These are phyloP conservation scores for Leptographium lundbergii DNA, from an alignment of 2,329 filamentous ascomycete species.

Conservation along the genomic window DNA sequence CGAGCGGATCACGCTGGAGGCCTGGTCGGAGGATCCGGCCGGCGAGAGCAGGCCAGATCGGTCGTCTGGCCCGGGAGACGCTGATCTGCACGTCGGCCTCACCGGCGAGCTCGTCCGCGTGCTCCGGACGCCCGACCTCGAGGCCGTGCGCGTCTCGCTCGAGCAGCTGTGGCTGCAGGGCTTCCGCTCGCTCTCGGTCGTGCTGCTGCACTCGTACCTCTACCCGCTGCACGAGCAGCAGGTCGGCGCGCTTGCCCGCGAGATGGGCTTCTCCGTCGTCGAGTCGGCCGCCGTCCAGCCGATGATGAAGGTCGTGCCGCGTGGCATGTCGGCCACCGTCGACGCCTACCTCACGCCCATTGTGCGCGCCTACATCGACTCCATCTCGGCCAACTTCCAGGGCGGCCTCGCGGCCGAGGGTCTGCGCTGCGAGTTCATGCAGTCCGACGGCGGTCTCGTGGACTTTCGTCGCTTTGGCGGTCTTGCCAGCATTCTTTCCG, in stretches of 20 bases:
- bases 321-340: constrained; percentile 65
- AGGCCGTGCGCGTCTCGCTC: constrained; percentile 44
- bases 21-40: constrained; percentile 75
- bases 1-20: constrained; percentile 81
- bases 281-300: constrained; percentile 67
- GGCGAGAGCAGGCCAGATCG: constrained; percentile 23
- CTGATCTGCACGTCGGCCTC: constrained; percentile 49
- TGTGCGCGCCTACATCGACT: constrained; percentile 60
- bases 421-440: constrained; percentile 72
- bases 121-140: constrained; percentile 46
- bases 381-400: constrained; percentile 69
- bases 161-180: constrained; percentile 56
- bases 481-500: constrained; percentile 72
- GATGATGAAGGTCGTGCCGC: constrained; percentile 74
- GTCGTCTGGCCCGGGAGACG: too few species aligned
- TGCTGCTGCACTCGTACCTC: constrained; percentile 85
- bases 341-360: constrained; percentile 72
- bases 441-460: constrained; percentile 64
- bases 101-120: constrained; percentile 66
- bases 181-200: constrained; percentile 74
- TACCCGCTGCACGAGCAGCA: constrained; percentile 76
- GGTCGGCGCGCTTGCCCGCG: constrained; percentile 61
- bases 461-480: constrained; percentile 76
- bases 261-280: constrained; percentile 57
- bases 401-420: constrained; percentile 65